Conservation (phyloP, 2,329 filamentous ascomycete species). For the Emmonsiellopsis sp. region DNA sequence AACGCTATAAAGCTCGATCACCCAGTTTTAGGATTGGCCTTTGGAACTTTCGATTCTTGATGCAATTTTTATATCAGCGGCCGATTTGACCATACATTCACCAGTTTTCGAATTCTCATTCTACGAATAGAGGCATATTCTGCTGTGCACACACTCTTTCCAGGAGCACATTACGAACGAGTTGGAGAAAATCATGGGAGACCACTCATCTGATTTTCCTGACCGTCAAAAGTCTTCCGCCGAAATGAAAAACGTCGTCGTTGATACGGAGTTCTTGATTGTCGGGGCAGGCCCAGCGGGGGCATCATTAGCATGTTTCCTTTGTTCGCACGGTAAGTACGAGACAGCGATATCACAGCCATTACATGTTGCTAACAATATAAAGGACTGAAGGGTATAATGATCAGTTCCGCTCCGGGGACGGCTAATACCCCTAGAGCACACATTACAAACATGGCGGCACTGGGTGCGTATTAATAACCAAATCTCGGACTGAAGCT, state of each 20-base stretch:
- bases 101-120: too few relatives aligned
- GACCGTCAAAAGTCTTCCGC: background rate
- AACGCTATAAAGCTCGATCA: too few relatives aligned
- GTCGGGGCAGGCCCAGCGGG: conserved; percentile 47
- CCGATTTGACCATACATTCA: too few relatives aligned
- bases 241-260: background rate
- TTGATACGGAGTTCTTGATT: conserved; percentile 41
- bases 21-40: too few relatives aligned
- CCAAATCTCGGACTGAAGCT: background rate
- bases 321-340: conserved; percentile 37
- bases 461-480: conserved; percentile 23
- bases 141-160: too few relatives aligned
- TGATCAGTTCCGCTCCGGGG: conserved; percentile 41
- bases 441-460: conserved; percentile 52
- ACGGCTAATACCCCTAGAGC: conserved; percentile 50
- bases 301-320: conserved; percentile 45
- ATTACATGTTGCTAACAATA: background rate
- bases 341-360: background rate
- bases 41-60: too few relatives aligned
- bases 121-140: too few relatives aligned
- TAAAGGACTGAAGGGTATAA: conserved; percentile 42
- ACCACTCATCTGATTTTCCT: background rate
- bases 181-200: background rate
- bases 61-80: too few relatives aligned
- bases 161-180: too few relatives aligned